Conservation (phyloP, 73 alveolate species). For the Uronychia binucleata region DNA sequence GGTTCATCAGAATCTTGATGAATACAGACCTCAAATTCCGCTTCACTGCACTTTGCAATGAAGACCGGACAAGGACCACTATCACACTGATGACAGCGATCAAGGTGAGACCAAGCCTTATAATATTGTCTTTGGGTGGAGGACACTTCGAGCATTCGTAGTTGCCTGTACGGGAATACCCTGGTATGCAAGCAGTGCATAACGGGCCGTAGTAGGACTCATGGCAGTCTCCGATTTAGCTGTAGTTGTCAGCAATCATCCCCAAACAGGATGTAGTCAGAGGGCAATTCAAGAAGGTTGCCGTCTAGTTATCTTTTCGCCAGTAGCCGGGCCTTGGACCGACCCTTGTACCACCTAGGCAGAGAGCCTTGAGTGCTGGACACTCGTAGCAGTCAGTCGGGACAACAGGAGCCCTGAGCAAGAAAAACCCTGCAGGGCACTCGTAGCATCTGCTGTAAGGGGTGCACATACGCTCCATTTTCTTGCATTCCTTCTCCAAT, state of each 20-base stretch:
- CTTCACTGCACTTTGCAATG: conserved; percentile 46
- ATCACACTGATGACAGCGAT: conserved; percentile 25
- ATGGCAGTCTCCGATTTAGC: conserved; percentile 65
- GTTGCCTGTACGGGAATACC: conserved; percentile 63
- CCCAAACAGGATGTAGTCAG: conserved; percentile 56
- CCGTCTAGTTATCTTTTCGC: conserved; percentile 64
- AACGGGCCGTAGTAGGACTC: conserved; percentile 66
- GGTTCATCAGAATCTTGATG: conserved; percentile 45
- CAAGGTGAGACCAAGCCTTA: conserved; percentile 31
- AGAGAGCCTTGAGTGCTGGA: conserved; percentile 50
- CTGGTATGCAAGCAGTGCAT: conserved; percentile 74
- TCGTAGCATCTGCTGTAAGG: conserved; percentile 14
- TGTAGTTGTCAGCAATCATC: conserved; percentile 24
- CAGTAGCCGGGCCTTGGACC: conserved; percentile 74
- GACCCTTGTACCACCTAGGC: conserved; percentile 64
- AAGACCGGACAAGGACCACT: conserved; percentile 25
- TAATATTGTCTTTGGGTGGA: conserved; percentile 7
- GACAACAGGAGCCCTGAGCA: conserved; percentile 37
- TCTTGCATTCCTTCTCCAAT: conserved; percentile 67
- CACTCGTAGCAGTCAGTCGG: conserved; percentile 62
- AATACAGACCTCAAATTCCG: conserved; percentile 28
- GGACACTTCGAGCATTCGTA: conserved; percentile 69
- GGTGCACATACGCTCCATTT: conserved; percentile 41
- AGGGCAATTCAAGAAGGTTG: conserved; percentile 50
- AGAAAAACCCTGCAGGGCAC: conserved; percentile 64